A percentile compares a stretch with the other conserved stretches of the same genome.
Conservation (phyloP, 129 eudicot species). For the Tanacetum coccineum region DNA sequence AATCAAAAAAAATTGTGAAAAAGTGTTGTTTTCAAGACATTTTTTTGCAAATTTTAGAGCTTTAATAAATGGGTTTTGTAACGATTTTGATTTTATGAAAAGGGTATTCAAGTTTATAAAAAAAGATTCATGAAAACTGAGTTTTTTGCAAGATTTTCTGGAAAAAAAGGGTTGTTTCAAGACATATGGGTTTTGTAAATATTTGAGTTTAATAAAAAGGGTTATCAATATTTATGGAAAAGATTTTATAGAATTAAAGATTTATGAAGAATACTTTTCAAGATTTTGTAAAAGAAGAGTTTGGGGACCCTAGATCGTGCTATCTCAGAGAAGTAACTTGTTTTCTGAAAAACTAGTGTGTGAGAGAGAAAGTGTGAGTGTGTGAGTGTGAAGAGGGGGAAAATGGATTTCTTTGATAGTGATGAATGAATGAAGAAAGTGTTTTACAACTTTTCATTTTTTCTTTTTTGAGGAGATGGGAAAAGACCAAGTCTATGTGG, state of each 20-base stretch:
- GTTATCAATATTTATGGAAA: not conserved
- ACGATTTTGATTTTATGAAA: constrained; percentile 22
- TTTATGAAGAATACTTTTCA: not conserved
- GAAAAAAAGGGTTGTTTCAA: not conserved
- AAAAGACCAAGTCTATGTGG: constrained; percentile 29
- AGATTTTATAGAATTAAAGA: not conserved
- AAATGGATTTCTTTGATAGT: constrained; percentile 9
- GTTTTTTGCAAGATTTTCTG: not conserved
- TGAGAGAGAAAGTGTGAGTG: not conserved
- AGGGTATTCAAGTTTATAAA: constrained; percentile 11
- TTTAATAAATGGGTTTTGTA: not conserved
- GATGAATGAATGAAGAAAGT: constrained; percentile 28
- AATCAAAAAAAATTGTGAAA: not conserved
- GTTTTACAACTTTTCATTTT: constrained; percentile 4
- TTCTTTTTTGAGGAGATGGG: constrained; percentile 13
- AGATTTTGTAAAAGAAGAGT: not conserved
- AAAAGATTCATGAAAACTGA: constrained; percentile 3
- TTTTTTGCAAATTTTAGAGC: not conserved
- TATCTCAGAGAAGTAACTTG: constrained; percentile 20
- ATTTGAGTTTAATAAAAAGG: not conserved
- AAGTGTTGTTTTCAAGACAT: not conserved
- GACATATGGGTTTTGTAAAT: not conserved
- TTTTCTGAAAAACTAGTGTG: constrained; percentile 7
- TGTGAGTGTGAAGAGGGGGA: not conserved
- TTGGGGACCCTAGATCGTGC: constrained; percentile 26